phyloP scores from a whole-genome alignment of 164 flowering plant genomes.

The Saururus chinensis region DNA sequence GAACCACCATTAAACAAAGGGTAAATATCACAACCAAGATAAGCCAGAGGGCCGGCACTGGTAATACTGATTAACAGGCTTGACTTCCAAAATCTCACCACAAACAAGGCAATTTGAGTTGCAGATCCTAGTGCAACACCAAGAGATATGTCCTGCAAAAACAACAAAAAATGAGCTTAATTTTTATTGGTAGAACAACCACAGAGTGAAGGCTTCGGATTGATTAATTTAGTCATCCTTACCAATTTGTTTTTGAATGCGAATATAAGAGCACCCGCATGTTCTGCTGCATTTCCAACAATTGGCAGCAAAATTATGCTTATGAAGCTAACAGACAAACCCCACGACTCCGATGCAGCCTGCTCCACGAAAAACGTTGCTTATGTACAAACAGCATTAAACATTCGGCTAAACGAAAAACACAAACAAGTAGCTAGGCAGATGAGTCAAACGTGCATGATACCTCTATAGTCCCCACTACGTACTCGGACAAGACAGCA shows the following conservation, averaged over 20 bases:
- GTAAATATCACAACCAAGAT: neutral
- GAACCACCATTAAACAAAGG: constrained; percentile 1
- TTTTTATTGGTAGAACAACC: neutral
- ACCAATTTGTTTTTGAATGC: constrained; percentile 91
- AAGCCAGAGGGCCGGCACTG: too few species aligned
- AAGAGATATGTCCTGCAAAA: constrained; percentile 71
- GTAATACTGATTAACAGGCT: neutral
- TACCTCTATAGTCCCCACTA: constrained; percentile 89
- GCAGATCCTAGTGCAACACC: constrained; percentile 94
- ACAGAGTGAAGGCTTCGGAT: too few species aligned
- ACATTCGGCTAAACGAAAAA: constrained; percentile 38
- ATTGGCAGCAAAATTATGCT: constrained; percentile 86
- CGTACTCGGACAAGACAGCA: constrained; percentile 73
- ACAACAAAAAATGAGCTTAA: neutral
- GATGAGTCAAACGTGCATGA: neutral
- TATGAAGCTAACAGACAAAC: constrained; percentile 75
- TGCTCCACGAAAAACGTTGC: constrained; percentile 47
- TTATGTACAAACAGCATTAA: constrained; percentile 18
- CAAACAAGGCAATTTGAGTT: constrained; percentile 87
- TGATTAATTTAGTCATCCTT: constrained; percentile 6
- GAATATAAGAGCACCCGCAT: constrained; percentile 84
- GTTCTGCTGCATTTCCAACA: constrained; percentile 96
- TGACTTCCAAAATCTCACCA: constrained; percentile 35
- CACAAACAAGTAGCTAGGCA: neutral
- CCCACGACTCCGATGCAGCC: constrained; percentile 84